A percentile compares a stretch with the other conserved stretches of the same genome.
These are phyloP conservation scores for Agaricus sinodeliciosus DNA, from an alignment of 768 basidiomycete genomes.

Conservation along the genomic window DNA sequence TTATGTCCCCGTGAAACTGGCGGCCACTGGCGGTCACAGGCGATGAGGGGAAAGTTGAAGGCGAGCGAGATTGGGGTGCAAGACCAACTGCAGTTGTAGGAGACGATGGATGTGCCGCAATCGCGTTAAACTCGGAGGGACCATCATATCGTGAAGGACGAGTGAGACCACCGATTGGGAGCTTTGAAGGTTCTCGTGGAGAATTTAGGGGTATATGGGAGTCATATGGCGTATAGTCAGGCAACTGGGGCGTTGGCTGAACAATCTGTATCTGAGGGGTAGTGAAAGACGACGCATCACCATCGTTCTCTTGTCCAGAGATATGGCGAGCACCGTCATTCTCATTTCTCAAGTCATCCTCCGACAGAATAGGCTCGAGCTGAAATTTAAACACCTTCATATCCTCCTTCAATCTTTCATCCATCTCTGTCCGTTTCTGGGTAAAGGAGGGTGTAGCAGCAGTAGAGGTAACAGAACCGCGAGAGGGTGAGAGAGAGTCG, in stretches of 20 bases:
- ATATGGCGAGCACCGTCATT: neutral
- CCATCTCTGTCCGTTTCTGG: neutral
- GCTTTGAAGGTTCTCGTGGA: too few species aligned
- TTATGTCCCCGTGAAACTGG: too few species aligned
- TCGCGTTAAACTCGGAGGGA: too few species aligned
- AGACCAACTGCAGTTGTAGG: too few species aligned
- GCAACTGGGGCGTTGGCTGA: neutral
- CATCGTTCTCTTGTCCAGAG: neutral
- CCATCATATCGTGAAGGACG: too few species aligned
- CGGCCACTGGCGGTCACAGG: too few species aligned
- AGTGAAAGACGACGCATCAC: neutral
- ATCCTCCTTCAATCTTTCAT: neutral
- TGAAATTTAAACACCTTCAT: neutral
- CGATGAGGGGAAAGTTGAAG: too few species aligned
- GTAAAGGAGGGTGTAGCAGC: neutral
- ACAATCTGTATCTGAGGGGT: neutral
- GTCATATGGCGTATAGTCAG: neutral
- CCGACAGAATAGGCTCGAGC: neutral
- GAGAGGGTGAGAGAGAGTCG: neutral
- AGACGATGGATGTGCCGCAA: too few species aligned
- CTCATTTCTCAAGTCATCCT: neutral
- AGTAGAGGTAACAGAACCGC: slow-evolving; percentile 3
- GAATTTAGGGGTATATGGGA: neutral
- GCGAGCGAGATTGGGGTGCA: too few species aligned
- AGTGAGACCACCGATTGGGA: too few species aligned